Percentiles rank a stretch among this genome's conserved stretches.
These are phyloP conservation scores for Trichosporon sp. DNA, from an alignment of 1,284 basidiomycete species.

Conservation along the genomic window DNA sequence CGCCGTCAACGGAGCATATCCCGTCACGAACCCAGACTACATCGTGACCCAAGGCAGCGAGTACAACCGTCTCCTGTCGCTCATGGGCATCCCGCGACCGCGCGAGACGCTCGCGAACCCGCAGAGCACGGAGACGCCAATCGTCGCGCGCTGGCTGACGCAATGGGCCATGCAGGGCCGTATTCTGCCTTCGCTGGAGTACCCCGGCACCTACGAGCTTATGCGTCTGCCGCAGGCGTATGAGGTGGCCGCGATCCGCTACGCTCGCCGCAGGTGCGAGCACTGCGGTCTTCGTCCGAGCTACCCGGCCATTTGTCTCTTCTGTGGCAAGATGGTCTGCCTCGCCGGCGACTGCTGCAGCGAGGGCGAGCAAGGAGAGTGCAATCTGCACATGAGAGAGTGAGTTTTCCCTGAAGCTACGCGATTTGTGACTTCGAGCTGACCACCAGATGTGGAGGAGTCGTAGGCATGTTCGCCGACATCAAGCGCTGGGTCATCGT, in stretches of 20 bases:
- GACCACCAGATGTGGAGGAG: conserved; percentile 73
- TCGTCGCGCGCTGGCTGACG: conserved; percentile 44
- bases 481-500: conserved; percentile 87
- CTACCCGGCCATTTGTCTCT: conserved; percentile 84
- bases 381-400: conserved; percentile 92
- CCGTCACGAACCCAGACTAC: conserved; percentile 57
- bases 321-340: conserved; percentile 84
- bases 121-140: conserved; percentile 54
- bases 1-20: conserved; percentile 55
- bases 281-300: conserved; percentile 73
- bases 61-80: conserved; percentile 68
- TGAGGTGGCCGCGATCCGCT: conserved; percentile 73
- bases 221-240: conserved; percentile 73
- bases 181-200: conserved; percentile 63
- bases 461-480: conserved; percentile 82
- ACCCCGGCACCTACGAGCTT: conserved; percentile 78
- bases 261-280: conserved; percentile 62
- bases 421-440: background rate
- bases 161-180: conserved; percentile 45
- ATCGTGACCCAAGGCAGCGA: conserved; percentile 53
- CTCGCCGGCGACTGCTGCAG: conserved; percentile 90
- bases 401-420: conserved; percentile 53
- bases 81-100: conserved; percentile 71
- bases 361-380: conserved; percentile 71
- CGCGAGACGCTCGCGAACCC: conserved; percentile 65